A percentile compares a stretch with the other conserved stretches of the same genome.
phyloP scores from a whole-genome alignment of 2,329 filamentous ascomycete genomes.

The Cryphonectria parasitica region DNA sequence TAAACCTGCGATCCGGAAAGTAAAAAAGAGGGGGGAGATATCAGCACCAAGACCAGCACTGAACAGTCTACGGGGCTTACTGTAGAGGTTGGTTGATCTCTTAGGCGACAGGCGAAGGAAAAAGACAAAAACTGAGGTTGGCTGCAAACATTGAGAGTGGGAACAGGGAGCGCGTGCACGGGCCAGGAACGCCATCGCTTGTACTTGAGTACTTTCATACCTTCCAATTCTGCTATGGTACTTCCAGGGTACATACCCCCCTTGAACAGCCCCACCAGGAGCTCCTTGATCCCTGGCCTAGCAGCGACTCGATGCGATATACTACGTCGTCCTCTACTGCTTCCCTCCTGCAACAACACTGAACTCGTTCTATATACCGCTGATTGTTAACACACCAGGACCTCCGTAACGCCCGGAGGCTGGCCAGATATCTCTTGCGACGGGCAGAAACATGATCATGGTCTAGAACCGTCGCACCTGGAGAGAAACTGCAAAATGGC shows the following conservation, averaged over 20 bases:
- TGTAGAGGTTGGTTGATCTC: neutral
- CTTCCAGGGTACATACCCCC: neutral
- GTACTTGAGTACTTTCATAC: neutral
- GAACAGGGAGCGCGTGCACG: conserved; percentile 9
- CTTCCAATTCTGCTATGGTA: neutral
- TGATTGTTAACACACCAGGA: neutral
- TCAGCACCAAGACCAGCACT: neutral
- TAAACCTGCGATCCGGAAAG: neutral
- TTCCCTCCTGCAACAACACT: neutral
- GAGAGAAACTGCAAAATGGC: conserved; percentile 34
- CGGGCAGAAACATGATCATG: conserved; percentile 10
- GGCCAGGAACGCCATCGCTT: neutral
- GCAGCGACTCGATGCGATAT: conserved; percentile 8
- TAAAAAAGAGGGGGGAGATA: neutral
- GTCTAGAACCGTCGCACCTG: conserved; percentile 14
- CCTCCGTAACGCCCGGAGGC: neutral
- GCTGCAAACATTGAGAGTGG: conserved; percentile 10
- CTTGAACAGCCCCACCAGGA: conserved; percentile 6
- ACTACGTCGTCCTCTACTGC: neutral
- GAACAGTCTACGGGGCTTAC: neutral
- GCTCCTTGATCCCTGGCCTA: conserved; percentile 7
- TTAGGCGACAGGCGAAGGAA: neutral
- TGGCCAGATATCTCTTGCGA: neutral
- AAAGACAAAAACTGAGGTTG: neutral
- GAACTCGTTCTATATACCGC: neutral